phyloP scores from a whole-genome alignment of 2,329 filamentous ascomycete genomes.

The Sclerotinia subarctica region DNA sequence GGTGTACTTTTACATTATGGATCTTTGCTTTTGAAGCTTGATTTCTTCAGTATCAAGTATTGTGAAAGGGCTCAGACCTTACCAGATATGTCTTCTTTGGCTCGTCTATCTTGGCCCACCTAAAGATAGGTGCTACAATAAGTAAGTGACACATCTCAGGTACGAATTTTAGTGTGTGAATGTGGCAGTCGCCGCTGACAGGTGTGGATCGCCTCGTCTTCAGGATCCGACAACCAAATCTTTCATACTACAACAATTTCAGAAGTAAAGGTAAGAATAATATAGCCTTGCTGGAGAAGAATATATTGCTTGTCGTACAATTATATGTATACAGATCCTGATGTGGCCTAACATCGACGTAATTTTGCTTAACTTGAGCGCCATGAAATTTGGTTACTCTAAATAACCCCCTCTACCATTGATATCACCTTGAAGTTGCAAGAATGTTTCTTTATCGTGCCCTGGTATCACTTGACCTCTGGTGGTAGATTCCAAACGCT shows the following conservation, averaged over 20 bases:
- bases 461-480: constrained; percentile 34
- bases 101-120: neutral
- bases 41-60: neutral
- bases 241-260: neutral
- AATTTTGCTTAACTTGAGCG: neutral
- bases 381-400: neutral
- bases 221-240: neutral
- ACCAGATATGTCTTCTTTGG: neutral
- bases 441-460: constrained; percentile 34
- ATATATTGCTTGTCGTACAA: neutral
- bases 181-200: neutral
- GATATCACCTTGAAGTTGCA: constrained; percentile 33
- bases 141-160: neutral
- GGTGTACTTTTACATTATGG: neutral
- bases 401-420: constrained; percentile 26
- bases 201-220: too few species aligned
- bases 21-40: neutral
- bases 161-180: neutral
- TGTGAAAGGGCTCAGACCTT: neutral
- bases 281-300: neutral
- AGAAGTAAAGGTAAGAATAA: neutral
- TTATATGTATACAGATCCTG: neutral
- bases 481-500: constrained; percentile 36
- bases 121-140: neutral
- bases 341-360: neutral